These are phyloP conservation scores for Stephanodiscus triporus DNA, from an alignment of 108 stramenopile genomes.

Conservation along the genomic window DNA sequence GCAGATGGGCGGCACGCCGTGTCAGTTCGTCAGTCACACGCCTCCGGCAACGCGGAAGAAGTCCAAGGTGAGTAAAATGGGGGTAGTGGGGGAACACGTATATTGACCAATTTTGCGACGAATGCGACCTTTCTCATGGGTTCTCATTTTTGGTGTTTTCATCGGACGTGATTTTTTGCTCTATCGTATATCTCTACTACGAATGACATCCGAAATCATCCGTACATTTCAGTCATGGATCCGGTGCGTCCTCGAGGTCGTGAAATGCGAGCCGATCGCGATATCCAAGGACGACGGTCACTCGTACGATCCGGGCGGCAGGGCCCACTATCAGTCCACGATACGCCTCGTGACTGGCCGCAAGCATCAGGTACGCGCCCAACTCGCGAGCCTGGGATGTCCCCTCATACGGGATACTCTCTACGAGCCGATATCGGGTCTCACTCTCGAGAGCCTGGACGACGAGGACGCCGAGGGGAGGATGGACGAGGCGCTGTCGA, in stretches of 20 bases:
- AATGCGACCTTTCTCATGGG: background rate
- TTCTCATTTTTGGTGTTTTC: slow-evolving; percentile 7
- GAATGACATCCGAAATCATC: too few species aligned
- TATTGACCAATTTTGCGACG: too few species aligned
- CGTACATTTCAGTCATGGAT: slow-evolving; percentile 64
- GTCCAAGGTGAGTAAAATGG: slow-evolving; percentile 44
- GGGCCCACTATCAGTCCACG: slow-evolving; percentile 80
- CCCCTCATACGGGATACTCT: slow-evolving; percentile 87
- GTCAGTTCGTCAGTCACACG: slow-evolving; percentile 77
- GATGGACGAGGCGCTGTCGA: slow-evolving; percentile 70
- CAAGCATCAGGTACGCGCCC: slow-evolving; percentile 90
- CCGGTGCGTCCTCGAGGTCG: slow-evolving; percentile 84
- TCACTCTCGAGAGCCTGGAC: slow-evolving; percentile 69
- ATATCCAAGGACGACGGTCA: slow-evolving; percentile 51
- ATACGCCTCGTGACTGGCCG: slow-evolving; percentile 87
- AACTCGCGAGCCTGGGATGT: slow-evolving; percentile 79
- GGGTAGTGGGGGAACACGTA: too few species aligned
- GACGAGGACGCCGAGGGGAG: slow-evolving; percentile 61
- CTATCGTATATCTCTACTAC: too few species aligned
- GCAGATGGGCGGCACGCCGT: slow-evolving; percentile 76
- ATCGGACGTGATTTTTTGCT: background rate
- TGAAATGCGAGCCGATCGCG: slow-evolving; percentile 78
- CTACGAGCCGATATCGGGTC: slow-evolving; percentile 76
- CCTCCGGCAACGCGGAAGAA: slow-evolving; percentile 75
- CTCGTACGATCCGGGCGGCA: slow-evolving; percentile 67